phyloP scores from a whole-genome alignment of 768 basidiomycete genomes.

The Candolleomyces eurysporus region DNA sequence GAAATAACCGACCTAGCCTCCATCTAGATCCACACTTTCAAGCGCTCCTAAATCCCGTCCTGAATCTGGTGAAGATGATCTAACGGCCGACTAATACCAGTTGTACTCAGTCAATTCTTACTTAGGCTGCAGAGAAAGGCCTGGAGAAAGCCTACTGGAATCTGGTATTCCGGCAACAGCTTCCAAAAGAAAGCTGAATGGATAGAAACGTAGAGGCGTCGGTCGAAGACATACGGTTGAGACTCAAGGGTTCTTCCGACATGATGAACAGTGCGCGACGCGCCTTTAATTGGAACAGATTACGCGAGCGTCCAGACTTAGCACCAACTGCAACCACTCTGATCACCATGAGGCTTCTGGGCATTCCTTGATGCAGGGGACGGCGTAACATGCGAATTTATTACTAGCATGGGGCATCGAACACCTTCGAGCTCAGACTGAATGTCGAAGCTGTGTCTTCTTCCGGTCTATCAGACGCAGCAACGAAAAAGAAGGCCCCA shows the following conservation, averaged over 20 bases:
- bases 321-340: background rate
- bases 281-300: background rate
- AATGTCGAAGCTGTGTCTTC: no score
- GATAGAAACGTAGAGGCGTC: background rate
- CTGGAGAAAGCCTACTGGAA: conserved; percentile 51
- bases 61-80: no score
- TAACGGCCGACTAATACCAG: no score
- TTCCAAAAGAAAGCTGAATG: conserved; percentile 36
- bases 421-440: no score
- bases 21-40: conserved; percentile 96
- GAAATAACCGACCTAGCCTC: conserved; percentile 89
- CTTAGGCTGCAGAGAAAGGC: no score
- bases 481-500: no score
- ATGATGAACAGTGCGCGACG: conserved; percentile 4
- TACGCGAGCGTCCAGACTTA: background rate
- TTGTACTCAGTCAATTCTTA: no score
- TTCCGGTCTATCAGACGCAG: no score
- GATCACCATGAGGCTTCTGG: background rate
- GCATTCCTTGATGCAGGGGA: no score
- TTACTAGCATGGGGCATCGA: no score
- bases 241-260: conserved; percentile 30
- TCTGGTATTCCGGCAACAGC: conserved; percentile 63
- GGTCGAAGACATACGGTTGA: conserved; percentile 19
- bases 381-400: no score
- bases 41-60: conserved; percentile 66